Evolutionary conservation across 2,329 filamentous ascomycete genomes (phyloP).

Genomic region (Decorospora gaudefroyi): DNA sequence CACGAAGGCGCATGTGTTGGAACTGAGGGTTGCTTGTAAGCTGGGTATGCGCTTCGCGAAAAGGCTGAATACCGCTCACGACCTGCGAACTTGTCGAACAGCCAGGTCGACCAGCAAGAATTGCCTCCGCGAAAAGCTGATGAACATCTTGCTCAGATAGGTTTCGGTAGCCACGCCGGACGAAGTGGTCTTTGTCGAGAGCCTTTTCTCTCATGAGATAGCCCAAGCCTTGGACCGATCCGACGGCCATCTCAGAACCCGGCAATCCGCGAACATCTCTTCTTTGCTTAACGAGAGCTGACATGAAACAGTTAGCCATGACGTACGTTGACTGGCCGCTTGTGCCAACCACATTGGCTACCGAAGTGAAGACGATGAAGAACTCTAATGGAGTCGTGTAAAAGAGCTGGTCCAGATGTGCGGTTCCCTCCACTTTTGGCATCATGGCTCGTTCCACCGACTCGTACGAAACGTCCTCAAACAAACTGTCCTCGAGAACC

Average conservation of each 20-base stretch:
- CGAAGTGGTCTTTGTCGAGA: not conserved
- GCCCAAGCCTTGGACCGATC: not conserved
- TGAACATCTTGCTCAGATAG: slow-evolving; percentile 23
- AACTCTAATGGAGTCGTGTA: slow-evolving; percentile 25
- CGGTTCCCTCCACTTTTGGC: slow-evolving; percentile 27
- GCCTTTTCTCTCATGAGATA: slow-evolving; percentile 18
- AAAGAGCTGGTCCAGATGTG: slow-evolving; percentile 18
- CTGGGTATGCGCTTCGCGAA: slow-evolving; percentile 1
- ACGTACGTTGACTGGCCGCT: slow-evolving; percentile 53
- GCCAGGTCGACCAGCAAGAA: slow-evolving; percentile 10
- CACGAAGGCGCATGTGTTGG: slow-evolving; percentile 7
- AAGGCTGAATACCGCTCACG: not conserved
- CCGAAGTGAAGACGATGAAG: slow-evolving; percentile 37
- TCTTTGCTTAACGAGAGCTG: slow-evolving; percentile 45
- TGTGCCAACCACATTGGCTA: slow-evolving; percentile 28
- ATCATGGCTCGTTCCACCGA: slow-evolving; percentile 7
- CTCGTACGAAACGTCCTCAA: slow-evolving; percentile 12
- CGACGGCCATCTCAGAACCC: not conserved
- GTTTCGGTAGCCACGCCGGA: slow-evolving; percentile 7
- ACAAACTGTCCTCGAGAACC: slow-evolving; percentile 20
- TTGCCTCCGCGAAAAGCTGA: slow-evolving; percentile 20
- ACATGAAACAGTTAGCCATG: slow-evolving; percentile 52
- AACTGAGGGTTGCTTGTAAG: slow-evolving; percentile 6
- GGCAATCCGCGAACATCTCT: slow-evolving; percentile 39
- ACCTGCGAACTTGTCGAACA: slow-evolving; percentile 3